Evolutionary conservation across 2,329 filamentous ascomycete genomes (phyloP).

Genomic region (Penicillium rolfsii): DNA sequence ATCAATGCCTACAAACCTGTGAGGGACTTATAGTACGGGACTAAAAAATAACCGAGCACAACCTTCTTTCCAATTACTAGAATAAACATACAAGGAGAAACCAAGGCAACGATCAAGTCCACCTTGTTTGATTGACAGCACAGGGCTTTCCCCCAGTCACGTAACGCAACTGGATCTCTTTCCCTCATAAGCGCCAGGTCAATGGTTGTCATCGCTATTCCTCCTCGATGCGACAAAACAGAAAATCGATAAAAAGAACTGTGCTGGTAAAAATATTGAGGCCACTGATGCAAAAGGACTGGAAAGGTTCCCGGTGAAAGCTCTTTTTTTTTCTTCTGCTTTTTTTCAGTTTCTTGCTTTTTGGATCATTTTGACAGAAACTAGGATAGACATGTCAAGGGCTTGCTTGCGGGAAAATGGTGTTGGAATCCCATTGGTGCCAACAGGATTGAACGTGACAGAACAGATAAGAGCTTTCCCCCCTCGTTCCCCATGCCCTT

Average conservation of each 20-base stretch:
- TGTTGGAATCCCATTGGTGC: slow-evolving; percentile 21
- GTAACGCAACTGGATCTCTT: slow-evolving; percentile 77
- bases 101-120: slow-evolving; percentile 86
- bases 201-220: slow-evolving; percentile 55
- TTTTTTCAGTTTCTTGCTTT: slow-evolving; percentile 39
- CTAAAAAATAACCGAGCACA: slow-evolving; percentile 37
- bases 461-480: slow-evolving; percentile 33
- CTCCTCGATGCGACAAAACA: slow-evolving; percentile 38
- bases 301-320: slow-evolving; percentile 37
- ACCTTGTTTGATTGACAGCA: slow-evolving; percentile 73
- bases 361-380: slow-evolving; percentile 40
- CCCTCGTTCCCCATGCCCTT: slow-evolving; percentile 21
- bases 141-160: slow-evolving; percentile 94
- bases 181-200: slow-evolving; percentile 94
- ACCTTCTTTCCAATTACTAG: slow-evolving; percentile 43
- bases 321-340: slow-evolving; percentile 39
- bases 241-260: slow-evolving; percentile 34
- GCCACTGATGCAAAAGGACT: slow-evolving; percentile 34
- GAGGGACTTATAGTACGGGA: neutral
- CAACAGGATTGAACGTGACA: slow-evolving; percentile 28
- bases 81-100: slow-evolving; percentile 44
- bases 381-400: slow-evolving; percentile 47
- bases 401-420: slow-evolving; percentile 30
- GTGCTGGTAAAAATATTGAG: slow-evolving; percentile 25
- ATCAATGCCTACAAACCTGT: neutral